Evolutionary conservation across 176 grass and related monocot species (phyloP), one percentile per base, ranked within the genome.

Genomic region (Avena insularis): DNA sequence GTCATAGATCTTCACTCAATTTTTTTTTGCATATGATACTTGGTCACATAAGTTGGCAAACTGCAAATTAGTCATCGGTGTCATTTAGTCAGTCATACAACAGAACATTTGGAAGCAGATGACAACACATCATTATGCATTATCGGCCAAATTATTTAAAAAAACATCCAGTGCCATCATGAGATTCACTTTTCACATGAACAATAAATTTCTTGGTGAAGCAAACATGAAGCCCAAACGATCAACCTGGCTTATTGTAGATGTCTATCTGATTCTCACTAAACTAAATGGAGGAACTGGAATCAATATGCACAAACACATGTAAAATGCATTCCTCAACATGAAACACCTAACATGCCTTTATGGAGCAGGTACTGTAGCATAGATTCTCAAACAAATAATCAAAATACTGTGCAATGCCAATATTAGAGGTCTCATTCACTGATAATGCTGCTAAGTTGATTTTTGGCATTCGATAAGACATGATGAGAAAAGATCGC

Each of bases 201-300:
- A 2, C 6, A 38, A 38, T 19, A 53, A 1, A 62, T 63, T 80
- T 81, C 17, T 38, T 12, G 12, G 9, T 27, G 67, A 74, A 62
- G 62, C 6, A 74, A 51, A 88, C 36, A 70, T 15, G 35, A 83
- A 59, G 45, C 23, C 38, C 51, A 54, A 36, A 56, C 49, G 21
- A 72, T 19, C 20, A 25, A 8, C 58, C 48, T 33, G 77, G 45
- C 20, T 73, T 81, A 78, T 40, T 50, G 13, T 12, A 78, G 13
- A 62, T 75, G 20, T 71, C 74, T 31, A 29, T 27, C 40, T 15
- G 45, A n/a, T 15, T 83, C 43, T 86, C 17, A 48, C 79, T 45
- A 63, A 80, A 79, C 45, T 19, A 83, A 76, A 81, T 68, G 50
- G 9, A 68, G 36, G 58, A 86, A 67, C 12, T 36, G 31, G 36